Evolutionary conservation across 2,329 filamentous ascomycete species (phyloP), one percentile per base, ranked within the genome.

Genomic region (Ceratocystis diversiconidia): DNA sequence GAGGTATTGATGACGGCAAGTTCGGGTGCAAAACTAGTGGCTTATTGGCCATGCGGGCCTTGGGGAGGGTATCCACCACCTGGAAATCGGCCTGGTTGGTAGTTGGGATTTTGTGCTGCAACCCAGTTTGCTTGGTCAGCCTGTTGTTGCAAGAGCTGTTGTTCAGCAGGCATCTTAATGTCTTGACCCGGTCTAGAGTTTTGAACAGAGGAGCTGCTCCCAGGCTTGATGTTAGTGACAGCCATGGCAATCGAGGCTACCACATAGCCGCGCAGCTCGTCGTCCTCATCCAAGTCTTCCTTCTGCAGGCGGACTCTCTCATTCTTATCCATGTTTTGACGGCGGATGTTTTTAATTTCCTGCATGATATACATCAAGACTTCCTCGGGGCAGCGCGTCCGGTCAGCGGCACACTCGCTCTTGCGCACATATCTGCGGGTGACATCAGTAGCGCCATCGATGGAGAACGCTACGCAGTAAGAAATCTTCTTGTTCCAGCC

Each of bases 401-500:
- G 86, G 69, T 89, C 85, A n/a, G 82, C 79, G 43, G 89, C 86
- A 70, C 89, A 82, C 70, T 87, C 85, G 68, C 79, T 80, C 75
- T 90, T 89, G 70, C 88, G 88, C 12, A 87, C 85, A 68, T 88
- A 87, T 70, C 84, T 79, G 48, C 84, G 77, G 25, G 85, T 86
- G 41, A 87, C 83, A 72, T 87, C 84, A 43, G 84, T 84, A 15
- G 83, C 83, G 22, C 85, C 94, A 68, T 99, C 94, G 66, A 90
- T 91, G 12, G 91, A 95, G 74, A 99, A 99, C 63, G 92, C 94
- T 68, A 99, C 86, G 78, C 92, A 96, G 77, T 99, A 99, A 0
- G 90, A 92, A 79, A 97, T 89, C 78, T 94, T 95, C 79, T 94
- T 94, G 70, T 88, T 86, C 94, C 94, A 99, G 68, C 92, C 92